Conservation (phyloP, 306 rosid genomes). For the Cicer yamashitae region DNA sequence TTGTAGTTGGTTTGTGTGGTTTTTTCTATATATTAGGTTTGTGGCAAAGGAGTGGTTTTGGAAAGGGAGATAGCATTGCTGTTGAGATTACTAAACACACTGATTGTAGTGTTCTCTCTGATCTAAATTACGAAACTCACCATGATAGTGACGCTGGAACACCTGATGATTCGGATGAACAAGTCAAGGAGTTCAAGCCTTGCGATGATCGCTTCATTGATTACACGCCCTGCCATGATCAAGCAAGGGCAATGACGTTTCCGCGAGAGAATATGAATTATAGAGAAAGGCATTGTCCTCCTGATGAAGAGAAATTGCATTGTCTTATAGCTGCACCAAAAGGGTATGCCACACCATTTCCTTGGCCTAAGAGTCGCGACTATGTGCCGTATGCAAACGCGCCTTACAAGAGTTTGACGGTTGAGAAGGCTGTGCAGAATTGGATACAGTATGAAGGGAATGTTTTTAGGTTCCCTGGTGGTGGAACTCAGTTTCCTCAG, state of each 20-base stretch:
- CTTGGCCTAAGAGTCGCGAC: constrained; percentile 85
- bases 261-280: constrained; percentile 75
- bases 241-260: constrained; percentile 71
- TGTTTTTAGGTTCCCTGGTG: constrained; percentile 86
- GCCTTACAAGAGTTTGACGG: constrained; percentile 78
- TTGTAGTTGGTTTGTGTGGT: constrained; percentile 71
- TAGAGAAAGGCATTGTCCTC: constrained; percentile 87
- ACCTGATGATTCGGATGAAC: constrained; percentile 43
- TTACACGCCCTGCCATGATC: constrained; percentile 87
- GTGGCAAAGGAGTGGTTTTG: constrained; percentile 91
- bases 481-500: constrained; percentile 85
- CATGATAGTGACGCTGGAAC: constrained; percentile 56
- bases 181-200: constrained; percentile 59
- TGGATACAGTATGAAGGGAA: constrained; percentile 90
- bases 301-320: constrained; percentile 65
- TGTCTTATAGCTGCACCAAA: constrained; percentile 82
- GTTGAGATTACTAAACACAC: constrained; percentile 67
- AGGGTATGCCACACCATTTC: constrained; percentile 79
- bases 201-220: constrained; percentile 59
- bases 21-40: constrained; percentile 82
- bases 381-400: constrained; percentile 83
- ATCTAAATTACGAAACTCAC: constrained; percentile 77
- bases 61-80: constrained; percentile 89
- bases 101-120: constrained; percentile 73
- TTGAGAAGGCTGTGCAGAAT: constrained; percentile 89